Evolutionary conservation across 1,139 yeast species (phyloP).

Genomic region (Saccharomyces hybrid): DNA sequence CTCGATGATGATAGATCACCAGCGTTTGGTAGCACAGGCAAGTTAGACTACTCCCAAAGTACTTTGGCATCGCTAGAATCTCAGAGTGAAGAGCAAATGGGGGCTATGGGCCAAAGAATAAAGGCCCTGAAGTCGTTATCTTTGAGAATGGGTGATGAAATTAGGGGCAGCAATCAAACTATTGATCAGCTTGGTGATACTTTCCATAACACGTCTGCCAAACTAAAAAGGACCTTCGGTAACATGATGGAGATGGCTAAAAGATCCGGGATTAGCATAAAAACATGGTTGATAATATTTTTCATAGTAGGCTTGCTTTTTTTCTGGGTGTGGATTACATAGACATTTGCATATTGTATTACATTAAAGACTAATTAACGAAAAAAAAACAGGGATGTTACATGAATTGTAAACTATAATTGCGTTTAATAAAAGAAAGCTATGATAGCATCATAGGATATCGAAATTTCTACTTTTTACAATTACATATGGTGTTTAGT

Average conservation of each 20-base stretch:
- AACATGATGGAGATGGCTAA: slow-evolving; percentile 79
- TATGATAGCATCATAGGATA: not conserved
- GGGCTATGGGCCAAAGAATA: slow-evolving; percentile 63
- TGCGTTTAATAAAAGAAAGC: not conserved
- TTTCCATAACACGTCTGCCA: slow-evolving; percentile 41
- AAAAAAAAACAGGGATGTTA: not conserved
- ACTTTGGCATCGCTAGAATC: slow-evolving; percentile 67
- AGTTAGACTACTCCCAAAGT: slow-evolving; percentile 36
- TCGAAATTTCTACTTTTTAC: not conserved
- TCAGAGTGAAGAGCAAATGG: slow-evolving; percentile 74
- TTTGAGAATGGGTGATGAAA: slow-evolving; percentile 74
- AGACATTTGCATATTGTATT: slow-evolving; percentile 7
- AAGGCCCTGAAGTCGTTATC: slow-evolving; percentile 65
- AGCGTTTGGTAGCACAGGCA: slow-evolving; percentile 13
- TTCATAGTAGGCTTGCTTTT: slow-evolving; percentile 56
- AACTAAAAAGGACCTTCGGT: slow-evolving; percentile 57
- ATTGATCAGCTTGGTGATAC: slow-evolving; percentile 49
- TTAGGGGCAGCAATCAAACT: slow-evolving; percentile 61
- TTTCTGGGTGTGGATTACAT: slow-evolving; percentile 74
- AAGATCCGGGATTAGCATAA: slow-evolving; percentile 72
- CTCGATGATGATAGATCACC: not conserved
- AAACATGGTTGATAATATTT: slow-evolving; percentile 69
- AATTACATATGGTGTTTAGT: slow-evolving; percentile 3
- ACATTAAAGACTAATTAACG: not conserved
- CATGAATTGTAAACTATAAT: not conserved